Base-by-base conservation (phyloP, 495 filamentous ascomycete genomes). In the Mytilinidion resinicola region DNA sequence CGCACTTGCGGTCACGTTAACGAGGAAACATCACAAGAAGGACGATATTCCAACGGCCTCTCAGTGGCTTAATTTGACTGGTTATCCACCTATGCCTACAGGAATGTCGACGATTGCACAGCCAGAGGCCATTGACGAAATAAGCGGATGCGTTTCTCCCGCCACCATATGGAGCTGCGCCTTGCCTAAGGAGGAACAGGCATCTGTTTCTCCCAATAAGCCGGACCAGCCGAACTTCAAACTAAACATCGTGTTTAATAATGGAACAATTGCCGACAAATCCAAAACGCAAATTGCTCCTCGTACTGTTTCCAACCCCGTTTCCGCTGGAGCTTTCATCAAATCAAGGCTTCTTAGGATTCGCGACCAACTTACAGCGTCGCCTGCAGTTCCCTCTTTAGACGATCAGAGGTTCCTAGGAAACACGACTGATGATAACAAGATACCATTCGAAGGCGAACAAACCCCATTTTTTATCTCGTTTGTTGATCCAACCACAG, bases 21-120 rank as follows among this genome's bases (percentile, higher is more conserved):
- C 63, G 12, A 44, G 49, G 42, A 60, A 46, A 41, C 35, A 59
- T 44, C 41, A 14, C 41, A 43, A 14, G 8, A 53, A 53, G n/a
- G 25, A 34, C 14, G 21, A 25, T 36, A 34, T 17, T 0, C 17
- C 8, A 7, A 30, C 55, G n/a, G 53, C 57, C 10, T 59, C 80
- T 4, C 74, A 80, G 35, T 96, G 87, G 82, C 77, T 95, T 35
- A 96, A 95, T 65, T 69, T 95, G 25, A 95, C 91, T 1, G 83
- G 83, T 25, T 95, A 87, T 61, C 91, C 91, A 36, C 86, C 91
- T 0, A 89, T 96, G 56, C 88, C 87, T 9, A 91, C 87, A 0
- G 91, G 91, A 1, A 76, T 95, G 53, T 76, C 84, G 33, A 95
- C 90, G 0, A 78, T 96, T 30, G 78, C 84, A 2, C 83, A 82